A percentile compares a stretch with the other conserved stretches of the same genome.
These are phyloP conservation scores for Metarhizium humberi DNA, from an alignment of 2,329 filamentous ascomycete species.

Conservation along the genomic window DNA sequence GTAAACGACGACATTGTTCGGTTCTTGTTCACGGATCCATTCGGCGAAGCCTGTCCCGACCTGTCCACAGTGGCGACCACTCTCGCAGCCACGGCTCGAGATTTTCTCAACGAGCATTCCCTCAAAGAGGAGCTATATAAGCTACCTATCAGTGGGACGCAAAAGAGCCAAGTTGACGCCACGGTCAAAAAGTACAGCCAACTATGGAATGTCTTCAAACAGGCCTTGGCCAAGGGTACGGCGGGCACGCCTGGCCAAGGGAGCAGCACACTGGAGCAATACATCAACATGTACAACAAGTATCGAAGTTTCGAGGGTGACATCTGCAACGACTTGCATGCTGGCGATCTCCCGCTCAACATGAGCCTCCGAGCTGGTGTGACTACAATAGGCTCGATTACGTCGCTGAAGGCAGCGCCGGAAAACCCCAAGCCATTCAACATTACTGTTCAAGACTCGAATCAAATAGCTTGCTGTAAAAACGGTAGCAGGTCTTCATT, in stretches of 20 bases:
- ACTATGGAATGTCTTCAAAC: constrained; percentile 22
- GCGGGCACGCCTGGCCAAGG: constrained; percentile 6
- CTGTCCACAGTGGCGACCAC: constrained; percentile 25
- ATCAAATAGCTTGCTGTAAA: constrained; percentile 23
- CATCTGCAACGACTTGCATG: constrained; percentile 25
- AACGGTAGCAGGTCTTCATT: constrained; percentile 14
- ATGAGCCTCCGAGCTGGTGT: constrained; percentile 24
- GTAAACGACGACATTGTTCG: constrained; percentile 22
- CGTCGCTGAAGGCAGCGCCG: constrained; percentile 21
- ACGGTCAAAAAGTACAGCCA: constrained; percentile 18
- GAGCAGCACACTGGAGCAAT: constrained; percentile 21
- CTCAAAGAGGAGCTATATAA: constrained; percentile 18
- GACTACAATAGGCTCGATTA: constrained; percentile 17
- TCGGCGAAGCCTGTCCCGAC: constrained; percentile 25
- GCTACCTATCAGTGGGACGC: constrained; percentile 12
- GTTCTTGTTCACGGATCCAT: constrained; percentile 24
- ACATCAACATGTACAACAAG: constrained; percentile 22
- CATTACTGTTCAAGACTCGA: constrained; percentile 24
- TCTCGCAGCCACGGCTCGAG: constrained; percentile 16
- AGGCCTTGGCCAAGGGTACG: constrained; percentile 18
- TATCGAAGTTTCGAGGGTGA: constrained; percentile 21
- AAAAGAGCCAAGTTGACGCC: constrained; percentile 14
- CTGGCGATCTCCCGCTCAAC: constrained; percentile 19
- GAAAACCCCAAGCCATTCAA: constrained; percentile 16
- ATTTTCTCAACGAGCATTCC: constrained; percentile 18